Evolutionary conservation across 164 flowering plant species (phyloP).

Genomic region (Macadamia tetraphylla): DNA sequence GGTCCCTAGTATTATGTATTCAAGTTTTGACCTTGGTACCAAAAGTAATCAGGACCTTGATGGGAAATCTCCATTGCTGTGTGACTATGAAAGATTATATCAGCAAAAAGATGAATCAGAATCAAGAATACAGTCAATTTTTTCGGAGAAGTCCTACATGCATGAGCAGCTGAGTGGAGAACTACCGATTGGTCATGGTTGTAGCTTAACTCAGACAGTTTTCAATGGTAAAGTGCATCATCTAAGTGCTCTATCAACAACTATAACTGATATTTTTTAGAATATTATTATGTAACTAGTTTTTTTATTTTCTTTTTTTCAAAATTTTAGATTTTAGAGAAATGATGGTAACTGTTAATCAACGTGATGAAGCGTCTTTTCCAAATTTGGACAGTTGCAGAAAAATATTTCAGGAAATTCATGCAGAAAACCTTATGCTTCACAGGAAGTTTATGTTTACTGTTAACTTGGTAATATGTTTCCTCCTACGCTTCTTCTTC

Average conservation of each 20-base stretch:
- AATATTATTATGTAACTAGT: not conserved
- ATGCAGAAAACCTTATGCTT: too few species aligned
- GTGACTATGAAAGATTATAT: slow-evolving; percentile 24
- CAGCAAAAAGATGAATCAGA: slow-evolving; percentile 31
- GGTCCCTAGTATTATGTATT: slow-evolving; percentile 25
- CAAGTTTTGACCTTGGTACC: slow-evolving; percentile 24
- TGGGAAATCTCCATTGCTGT: slow-evolving; percentile 43
- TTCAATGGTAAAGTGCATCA: slow-evolving; percentile 61
- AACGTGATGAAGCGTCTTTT: not conserved
- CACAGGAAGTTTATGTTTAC: not conserved
- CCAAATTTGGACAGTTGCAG: not conserved
- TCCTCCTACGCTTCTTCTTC: not conserved
- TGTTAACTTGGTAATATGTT: not conserved
- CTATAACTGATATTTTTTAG: not conserved
- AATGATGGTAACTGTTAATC: not conserved
- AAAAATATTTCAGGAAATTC: not conserved
- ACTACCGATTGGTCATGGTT: slow-evolving; percentile 55
- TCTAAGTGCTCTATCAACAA: not conserved
- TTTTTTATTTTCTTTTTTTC: not conserved
- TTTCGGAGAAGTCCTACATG: slow-evolving; percentile 31
- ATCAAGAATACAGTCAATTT: slow-evolving; percentile 28
- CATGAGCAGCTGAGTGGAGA: slow-evolving; percentile 50
- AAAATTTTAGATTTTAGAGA: not conserved
- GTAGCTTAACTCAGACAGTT: slow-evolving; percentile 80
- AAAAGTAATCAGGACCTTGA: slow-evolving; percentile 36